Conservation (phyloP, 2,329 filamentous ascomycete genomes). For the Metarhizium robertsii region DNA sequence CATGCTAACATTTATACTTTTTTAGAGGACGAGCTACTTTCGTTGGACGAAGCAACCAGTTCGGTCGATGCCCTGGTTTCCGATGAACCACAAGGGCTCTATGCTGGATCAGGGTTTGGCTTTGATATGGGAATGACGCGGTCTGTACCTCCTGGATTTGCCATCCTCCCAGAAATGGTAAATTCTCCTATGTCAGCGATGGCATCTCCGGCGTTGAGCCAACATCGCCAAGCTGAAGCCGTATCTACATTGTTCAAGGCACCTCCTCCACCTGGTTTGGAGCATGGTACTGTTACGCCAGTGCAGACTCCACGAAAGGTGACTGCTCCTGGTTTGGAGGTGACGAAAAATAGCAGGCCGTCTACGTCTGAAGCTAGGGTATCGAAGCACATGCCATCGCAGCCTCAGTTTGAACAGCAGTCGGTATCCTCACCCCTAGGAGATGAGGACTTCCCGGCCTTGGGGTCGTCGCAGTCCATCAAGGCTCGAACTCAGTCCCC, state of each 20-base stretch:
- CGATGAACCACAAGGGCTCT: slow-evolving; percentile 33
- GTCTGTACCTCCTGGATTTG: slow-evolving; percentile 23
- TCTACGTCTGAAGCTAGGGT: slow-evolving; percentile 35
- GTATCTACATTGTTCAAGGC: slow-evolving; percentile 18
- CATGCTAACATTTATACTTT: slow-evolving; percentile 28
- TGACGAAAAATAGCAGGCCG: slow-evolving; percentile 35
- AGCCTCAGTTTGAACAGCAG: slow-evolving; percentile 19
- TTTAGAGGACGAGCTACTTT: slow-evolving; percentile 54
- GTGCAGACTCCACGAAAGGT: slow-evolving; percentile 23
- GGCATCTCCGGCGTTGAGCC: slow-evolving; percentile 11
- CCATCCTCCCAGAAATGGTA: slow-evolving; percentile 9
- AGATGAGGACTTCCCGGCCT: slow-evolving; percentile 54
- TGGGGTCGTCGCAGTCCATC: slow-evolving; percentile 36
- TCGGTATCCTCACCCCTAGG: slow-evolving; percentile 29
- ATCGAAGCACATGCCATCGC: slow-evolving; percentile 35
- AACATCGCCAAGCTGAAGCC: slow-evolving; percentile 13
- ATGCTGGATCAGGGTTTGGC: slow-evolving; percentile 4
- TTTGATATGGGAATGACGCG: slow-evolving; percentile 8
- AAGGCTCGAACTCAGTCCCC: slow-evolving; percentile 22
- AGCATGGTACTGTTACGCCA: slow-evolving; percentile 20
- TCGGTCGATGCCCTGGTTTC: slow-evolving; percentile 63
- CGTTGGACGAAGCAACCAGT: slow-evolving; percentile 49
- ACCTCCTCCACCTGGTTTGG: slow-evolving; percentile 14
- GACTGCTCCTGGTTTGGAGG: slow-evolving; percentile 18
- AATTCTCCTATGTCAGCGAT: slow-evolving; percentile 8